Percentiles rank a stretch among this genome's conserved stretches.
Evolutionary conservation across 2,329 filamentous ascomycete species (phyloP).

Genomic region (Apiospora koreana): DNA sequence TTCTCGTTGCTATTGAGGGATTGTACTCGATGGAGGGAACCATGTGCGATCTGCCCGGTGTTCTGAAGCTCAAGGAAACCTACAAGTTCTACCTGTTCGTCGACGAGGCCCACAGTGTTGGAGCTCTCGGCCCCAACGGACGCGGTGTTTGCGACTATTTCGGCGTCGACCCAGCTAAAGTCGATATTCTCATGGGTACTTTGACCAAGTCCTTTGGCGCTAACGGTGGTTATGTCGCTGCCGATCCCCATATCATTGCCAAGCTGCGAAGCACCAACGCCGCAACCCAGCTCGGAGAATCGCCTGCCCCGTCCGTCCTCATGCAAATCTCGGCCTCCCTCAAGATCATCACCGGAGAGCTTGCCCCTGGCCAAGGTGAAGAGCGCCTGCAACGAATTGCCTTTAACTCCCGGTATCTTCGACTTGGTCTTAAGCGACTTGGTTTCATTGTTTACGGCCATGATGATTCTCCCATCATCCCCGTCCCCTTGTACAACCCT

Average conservation of each 20-base stretch:
- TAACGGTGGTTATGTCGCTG: constrained; percentile 94
- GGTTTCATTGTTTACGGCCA: constrained; percentile 97
- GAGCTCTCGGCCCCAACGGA: constrained; percentile 84
- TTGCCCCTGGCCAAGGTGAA: constrained; percentile 88
- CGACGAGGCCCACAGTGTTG: constrained; percentile 95
- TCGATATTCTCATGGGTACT: constrained; percentile 98
- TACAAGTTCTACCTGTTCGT: constrained; percentile 98
- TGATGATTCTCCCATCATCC: constrained; percentile 96
- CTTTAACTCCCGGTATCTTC: constrained; percentile 98
- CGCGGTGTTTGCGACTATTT: constrained; percentile 98
- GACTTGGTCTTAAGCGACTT: constrained; percentile 92
- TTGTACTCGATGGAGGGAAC: constrained; percentile 99
- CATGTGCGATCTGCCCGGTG: constrained; percentile 94
- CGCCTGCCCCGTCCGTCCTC: constrained; percentile 83
- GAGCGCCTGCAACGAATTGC: constrained; percentile 94
- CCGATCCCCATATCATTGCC: constrained; percentile 86
- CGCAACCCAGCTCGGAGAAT: constrained; percentile 83
- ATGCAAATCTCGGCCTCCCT: constrained; percentile 88
- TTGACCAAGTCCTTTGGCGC: constrained; percentile 98
- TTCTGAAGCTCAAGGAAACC: constrained; percentile 84
- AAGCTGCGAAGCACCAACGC: constrained; percentile 87
- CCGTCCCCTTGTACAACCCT: constrained; percentile 93
- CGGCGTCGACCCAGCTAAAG: constrained; percentile 79
- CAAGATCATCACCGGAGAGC: constrained; percentile 84
- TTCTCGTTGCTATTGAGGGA: constrained; percentile 92